A percentile compares a stretch with the other conserved stretches of the same genome.
phyloP scores from a whole-genome alignment of 1,284 basidiomycete genomes.

The Leccinum pachyderme region DNA sequence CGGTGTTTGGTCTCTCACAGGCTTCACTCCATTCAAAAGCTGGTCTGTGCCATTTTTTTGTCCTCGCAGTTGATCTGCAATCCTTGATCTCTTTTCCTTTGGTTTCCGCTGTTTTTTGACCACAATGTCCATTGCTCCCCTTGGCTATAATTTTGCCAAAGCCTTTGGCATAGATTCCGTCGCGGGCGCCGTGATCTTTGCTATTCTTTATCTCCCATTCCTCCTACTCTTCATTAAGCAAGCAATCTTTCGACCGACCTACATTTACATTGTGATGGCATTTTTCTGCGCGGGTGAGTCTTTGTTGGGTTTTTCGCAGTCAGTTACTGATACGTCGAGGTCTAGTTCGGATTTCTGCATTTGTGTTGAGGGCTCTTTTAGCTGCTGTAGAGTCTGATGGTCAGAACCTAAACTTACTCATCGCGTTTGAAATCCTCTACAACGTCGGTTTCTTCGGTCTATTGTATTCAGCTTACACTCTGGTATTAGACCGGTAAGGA shows the following conservation, averaged over 20 bases:
- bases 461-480: slow-evolving; percentile 35
- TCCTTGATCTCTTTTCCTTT: not conserved
- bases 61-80: slow-evolving; percentile 22
- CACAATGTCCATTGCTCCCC: slow-evolving; percentile 18
- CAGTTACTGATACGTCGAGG: not conserved
- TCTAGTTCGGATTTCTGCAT: slow-evolving; percentile 33
- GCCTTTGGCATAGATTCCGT: slow-evolving; percentile 42
- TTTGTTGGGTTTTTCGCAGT: not conserved
- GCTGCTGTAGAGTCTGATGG: slow-evolving; percentile 25
- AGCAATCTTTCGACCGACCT: slow-evolving; percentile 39
- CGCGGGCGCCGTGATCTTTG: slow-evolving; percentile 45
- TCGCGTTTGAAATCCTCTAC: slow-evolving; percentile 34
- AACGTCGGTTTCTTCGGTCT: slow-evolving; percentile 37
- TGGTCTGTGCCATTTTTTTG: not conserved
- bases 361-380: slow-evolving; percentile 32
- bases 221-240: slow-evolving; percentile 37
- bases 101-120: not conserved
- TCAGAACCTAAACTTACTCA: slow-evolving; percentile 21
- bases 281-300: slow-evolving; percentile 48
- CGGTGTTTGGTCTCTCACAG: slow-evolving; percentile 11
- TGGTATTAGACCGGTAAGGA: slow-evolving; percentile 35
- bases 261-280: slow-evolving; percentile 40
- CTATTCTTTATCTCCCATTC: slow-evolving; percentile 42
- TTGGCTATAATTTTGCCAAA: slow-evolving; percentile 38
- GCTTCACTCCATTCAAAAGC: slow-evolving; percentile 16